A percentile compares a stretch with the other conserved stretches of the same genome.
These are phyloP conservation scores for Trichophyton simii DNA, from an alignment of 2,329 filamentous ascomycete species.

Conservation along the genomic window DNA sequence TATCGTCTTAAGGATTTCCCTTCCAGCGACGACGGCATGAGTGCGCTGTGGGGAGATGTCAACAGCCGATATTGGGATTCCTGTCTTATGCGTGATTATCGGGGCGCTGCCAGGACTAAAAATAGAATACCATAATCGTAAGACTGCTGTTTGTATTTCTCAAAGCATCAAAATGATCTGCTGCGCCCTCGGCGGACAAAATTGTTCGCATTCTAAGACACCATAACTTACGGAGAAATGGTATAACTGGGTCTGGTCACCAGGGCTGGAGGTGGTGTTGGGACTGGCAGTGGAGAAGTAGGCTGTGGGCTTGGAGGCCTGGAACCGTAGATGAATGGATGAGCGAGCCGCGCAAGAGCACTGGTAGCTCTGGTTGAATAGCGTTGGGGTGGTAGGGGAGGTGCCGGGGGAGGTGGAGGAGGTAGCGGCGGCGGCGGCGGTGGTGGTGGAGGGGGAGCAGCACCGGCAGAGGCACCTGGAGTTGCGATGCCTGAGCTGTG, in stretches of 20 bases:
- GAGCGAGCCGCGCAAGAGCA: slow-evolving; percentile 41
- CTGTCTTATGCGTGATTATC: slow-evolving; percentile 51
- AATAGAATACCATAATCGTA: background rate
- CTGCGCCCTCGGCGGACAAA: background rate
- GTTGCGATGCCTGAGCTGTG: slow-evolving; percentile 15
- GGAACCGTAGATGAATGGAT: slow-evolving; percentile 43
- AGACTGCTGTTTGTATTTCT: background rate
- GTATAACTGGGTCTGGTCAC: slow-evolving; percentile 20
- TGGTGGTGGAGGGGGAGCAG: slow-evolving; percentile 14
- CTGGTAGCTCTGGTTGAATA: slow-evolving; percentile 36
- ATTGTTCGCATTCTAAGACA: background rate
- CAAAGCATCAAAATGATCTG: background rate
- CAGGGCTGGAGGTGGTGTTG: background rate
- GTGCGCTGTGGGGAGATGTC: slow-evolving; percentile 52
- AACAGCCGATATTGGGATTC: slow-evolving; percentile 49
- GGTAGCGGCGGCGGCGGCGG: slow-evolving; percentile 5
- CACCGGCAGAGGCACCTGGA: slow-evolving; percentile 19
- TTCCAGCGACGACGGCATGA: slow-evolving; percentile 52
- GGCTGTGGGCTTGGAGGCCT: slow-evolving; percentile 42
- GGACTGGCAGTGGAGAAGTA: slow-evolving; percentile 21
- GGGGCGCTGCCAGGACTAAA: slow-evolving; percentile 38
- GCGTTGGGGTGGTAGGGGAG: slow-evolving; percentile 26
- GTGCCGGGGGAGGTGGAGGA: slow-evolving; percentile 21
- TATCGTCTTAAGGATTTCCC: slow-evolving; percentile 54
- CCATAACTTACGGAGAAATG: slow-evolving; percentile 25